Conservation (phyloP, 331 rosid species). For the Telfairia occidentalis region DNA sequence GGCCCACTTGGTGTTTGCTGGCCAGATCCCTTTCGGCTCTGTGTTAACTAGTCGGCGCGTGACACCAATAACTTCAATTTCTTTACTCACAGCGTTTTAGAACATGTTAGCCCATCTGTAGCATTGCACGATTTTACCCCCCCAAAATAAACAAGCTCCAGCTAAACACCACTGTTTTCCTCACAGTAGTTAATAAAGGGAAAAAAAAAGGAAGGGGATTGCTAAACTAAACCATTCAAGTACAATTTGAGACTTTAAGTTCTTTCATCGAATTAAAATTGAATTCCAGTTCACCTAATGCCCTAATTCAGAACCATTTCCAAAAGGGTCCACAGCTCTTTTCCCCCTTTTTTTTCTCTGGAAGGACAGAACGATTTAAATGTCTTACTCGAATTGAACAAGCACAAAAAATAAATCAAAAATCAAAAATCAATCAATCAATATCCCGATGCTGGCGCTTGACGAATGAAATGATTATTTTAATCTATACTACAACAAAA, state of each 20-base stretch:
- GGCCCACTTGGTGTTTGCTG: not conserved
- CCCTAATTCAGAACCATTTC: not conserved
- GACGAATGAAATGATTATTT: not conserved
- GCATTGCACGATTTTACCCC: not conserved
- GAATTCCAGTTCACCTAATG: not conserved
- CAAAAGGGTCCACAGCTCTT: not conserved
- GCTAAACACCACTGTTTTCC: not conserved
- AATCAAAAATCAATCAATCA: not conserved
- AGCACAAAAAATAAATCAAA: not conserved
- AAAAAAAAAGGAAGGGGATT: not conserved
- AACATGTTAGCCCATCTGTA: not conserved
- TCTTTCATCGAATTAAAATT: not conserved
- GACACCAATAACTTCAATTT: conserved; percentile 4
- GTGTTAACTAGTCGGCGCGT: conserved; percentile 1
- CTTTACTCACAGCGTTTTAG: not conserved
- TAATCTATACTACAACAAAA: not conserved
- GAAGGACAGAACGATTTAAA: not conserved
- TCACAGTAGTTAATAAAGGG: not conserved
- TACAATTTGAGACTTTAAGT: not conserved
- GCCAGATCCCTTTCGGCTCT: not conserved
- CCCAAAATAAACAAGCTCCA: not conserved
- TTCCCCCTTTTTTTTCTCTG: not conserved
- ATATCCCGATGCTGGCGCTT: not conserved
- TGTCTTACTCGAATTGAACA: not conserved
- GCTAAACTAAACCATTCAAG: not conserved